These are phyloP conservation scores for Fusarium sp. DNA, from an alignment of 2,329 filamentous ascomycete species.

Conservation along the genomic window DNA sequence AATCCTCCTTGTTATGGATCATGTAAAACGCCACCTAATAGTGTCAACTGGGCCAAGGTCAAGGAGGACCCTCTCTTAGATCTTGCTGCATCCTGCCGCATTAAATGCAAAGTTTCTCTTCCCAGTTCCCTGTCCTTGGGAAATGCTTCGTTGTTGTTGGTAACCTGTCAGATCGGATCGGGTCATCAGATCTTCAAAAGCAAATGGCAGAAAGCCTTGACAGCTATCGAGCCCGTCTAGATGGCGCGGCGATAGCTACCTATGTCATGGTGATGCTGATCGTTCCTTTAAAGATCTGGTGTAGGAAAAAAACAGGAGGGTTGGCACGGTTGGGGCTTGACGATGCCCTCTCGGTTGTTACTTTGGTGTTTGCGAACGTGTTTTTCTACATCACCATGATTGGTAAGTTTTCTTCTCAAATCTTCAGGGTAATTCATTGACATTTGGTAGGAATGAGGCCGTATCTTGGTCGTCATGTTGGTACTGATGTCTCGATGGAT, in stretches of 20 bases:
- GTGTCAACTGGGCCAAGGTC: not conserved
- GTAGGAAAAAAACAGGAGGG: constrained; percentile 1
- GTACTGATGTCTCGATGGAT: not conserved
- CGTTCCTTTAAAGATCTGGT: constrained; percentile 5
- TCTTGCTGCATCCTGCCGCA: not conserved
- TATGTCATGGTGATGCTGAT: constrained; percentile 1
- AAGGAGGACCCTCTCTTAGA: not conserved
- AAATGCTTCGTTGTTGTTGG: not conserved
- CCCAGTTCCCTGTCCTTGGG: not conserved
- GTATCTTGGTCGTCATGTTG: constrained; percentile 4
- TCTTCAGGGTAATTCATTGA: not conserved
- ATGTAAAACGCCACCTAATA: not conserved
- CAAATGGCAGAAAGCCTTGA: not conserved
- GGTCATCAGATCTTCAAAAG: not conserved
- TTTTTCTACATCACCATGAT: constrained; percentile 5
- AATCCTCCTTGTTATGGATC: not conserved
- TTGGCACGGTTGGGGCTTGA: not conserved
- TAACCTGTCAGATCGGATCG: not conserved
- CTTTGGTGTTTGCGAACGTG: constrained; percentile 1
- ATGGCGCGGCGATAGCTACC: not conserved
- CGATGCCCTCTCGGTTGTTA: not conserved
- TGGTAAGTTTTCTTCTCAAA: not conserved
- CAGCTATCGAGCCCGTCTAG: not conserved
- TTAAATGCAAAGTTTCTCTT: not conserved
- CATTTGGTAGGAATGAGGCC: not conserved